A percentile compares a stretch with the other conserved stretches of the same genome.
These are phyloP conservation scores for Priceomyces haplophilus DNA, from an alignment of 805 yeast genomes.

Conservation along the genomic window DNA sequence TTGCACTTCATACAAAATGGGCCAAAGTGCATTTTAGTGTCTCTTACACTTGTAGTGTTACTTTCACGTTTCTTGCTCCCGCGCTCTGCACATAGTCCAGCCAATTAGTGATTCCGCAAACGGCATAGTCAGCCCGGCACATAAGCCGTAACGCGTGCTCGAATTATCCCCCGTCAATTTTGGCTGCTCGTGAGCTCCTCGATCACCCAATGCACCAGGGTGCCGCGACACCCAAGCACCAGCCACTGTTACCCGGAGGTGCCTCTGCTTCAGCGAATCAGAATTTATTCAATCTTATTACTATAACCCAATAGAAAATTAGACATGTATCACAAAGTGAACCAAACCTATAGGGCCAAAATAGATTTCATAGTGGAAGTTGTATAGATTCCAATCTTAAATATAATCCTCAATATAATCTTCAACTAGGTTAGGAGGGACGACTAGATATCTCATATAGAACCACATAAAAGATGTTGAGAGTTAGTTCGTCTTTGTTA, in stretches of 20 bases:
- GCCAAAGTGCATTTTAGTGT: too few species aligned
- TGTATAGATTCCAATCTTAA: neutral
- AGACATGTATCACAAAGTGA: slow-evolving; percentile 7
- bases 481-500: slow-evolving; percentile 19
- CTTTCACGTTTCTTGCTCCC: too few species aligned
- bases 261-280: slow-evolving; percentile 25
- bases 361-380: neutral
- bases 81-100: neutral
- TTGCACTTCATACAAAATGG: too few species aligned
- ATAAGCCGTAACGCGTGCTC: neutral
- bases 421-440: neutral
- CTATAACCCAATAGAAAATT: slow-evolving; percentile 8
- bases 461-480: slow-evolving; percentile 11
- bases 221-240: neutral
- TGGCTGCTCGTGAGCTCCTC: neutral
- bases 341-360: slow-evolving; percentile 1
- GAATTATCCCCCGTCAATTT: neutral
- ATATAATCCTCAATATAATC: neutral
- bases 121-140: neutral
- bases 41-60: too few species aligned
- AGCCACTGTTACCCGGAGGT: slow-evolving; percentile 10
- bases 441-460: neutral
- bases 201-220: neutral
- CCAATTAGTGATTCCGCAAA: neutral
- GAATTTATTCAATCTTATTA: slow-evolving; percentile 19